Evolutionary conservation across 768 basidiomycete genomes (phyloP).

Genomic region (Pulveroboletus frians): DNA sequence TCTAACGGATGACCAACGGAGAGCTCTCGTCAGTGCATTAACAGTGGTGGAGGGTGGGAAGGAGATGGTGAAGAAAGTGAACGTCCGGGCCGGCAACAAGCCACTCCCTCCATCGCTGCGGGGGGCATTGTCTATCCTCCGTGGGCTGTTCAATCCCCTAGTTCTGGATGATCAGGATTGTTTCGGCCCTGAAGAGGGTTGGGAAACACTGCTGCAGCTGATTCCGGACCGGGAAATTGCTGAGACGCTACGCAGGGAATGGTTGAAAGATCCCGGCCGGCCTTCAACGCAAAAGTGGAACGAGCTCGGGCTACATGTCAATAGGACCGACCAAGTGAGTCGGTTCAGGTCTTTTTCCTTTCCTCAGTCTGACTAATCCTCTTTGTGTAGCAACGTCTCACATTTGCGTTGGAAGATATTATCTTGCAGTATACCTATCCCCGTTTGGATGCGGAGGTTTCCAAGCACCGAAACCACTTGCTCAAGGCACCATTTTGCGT

Average conservation of each 20-base stretch:
- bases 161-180: constrained; percentile 82
- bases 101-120: constrained; percentile 68
- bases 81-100: constrained; percentile 47
- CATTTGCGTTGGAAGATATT: constrained; percentile 74
- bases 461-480: constrained; percentile 95
- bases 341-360: not conserved
- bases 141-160: constrained; percentile 54
- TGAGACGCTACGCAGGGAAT: constrained; percentile 47
- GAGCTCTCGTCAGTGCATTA: constrained; percentile 80
- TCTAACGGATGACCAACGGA: constrained; percentile 87
- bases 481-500: constrained; percentile 97
- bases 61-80: constrained; percentile 77
- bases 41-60: constrained; percentile 79
- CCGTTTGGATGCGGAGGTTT: constrained; percentile 93
- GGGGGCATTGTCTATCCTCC: constrained; percentile 50
- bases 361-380: not conserved
- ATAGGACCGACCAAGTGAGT: constrained; percentile 33
- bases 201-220: constrained; percentile 66
- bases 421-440: constrained; percentile 94
- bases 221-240: constrained; percentile 60
- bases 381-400: constrained; percentile 21
- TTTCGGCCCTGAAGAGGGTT: constrained; percentile 66
- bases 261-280: constrained; percentile 48
- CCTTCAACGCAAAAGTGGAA: constrained; percentile 72
- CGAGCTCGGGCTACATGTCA: constrained; percentile 46